phyloP scores from a whole-genome alignment of 2,329 filamentous ascomycete genomes.

The Phaeomoniella chlamydospora region DNA sequence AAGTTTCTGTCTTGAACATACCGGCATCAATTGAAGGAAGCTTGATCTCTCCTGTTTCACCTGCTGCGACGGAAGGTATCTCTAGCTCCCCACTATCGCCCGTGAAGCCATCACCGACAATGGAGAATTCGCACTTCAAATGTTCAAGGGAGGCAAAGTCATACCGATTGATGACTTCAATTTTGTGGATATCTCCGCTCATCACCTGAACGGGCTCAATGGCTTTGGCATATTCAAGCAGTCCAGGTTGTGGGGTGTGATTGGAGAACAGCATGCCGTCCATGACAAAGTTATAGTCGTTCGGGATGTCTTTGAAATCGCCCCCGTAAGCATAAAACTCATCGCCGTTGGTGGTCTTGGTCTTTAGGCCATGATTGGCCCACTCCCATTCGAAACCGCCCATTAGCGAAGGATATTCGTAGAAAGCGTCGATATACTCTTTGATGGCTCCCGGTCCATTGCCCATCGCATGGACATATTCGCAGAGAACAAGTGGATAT shows the following conservation, averaged over 20 bases:
- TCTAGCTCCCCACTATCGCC: constrained; percentile 3
- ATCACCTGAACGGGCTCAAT: constrained; percentile 39
- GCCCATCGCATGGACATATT: constrained; percentile 53
- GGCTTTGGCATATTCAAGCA: constrained; percentile 43
- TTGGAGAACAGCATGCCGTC: constrained; percentile 41
- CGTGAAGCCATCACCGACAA: constrained; percentile 3
- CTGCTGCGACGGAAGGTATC: constrained; percentile 5
- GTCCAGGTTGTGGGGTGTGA: constrained; percentile 41
- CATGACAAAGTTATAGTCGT: constrained; percentile 49
- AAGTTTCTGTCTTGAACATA: constrained; percentile 4
- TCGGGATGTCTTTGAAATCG: constrained; percentile 46
- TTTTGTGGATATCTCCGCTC: constrained; percentile 7
- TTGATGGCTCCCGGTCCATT: constrained; percentile 57
- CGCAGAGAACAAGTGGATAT: constrained; percentile 28
- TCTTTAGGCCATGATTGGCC: constrained; percentile 46
- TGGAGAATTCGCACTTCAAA: constrained; percentile 3
- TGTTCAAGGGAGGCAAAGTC: constrained; percentile 8
- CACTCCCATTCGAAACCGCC: constrained; percentile 57
- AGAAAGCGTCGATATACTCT: constrained; percentile 53
- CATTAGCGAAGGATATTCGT: constrained; percentile 44
- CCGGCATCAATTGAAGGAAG: constrained; percentile 4
- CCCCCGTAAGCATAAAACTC: constrained; percentile 46
- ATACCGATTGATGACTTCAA: constrained; percentile 6
- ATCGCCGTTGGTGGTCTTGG: constrained; percentile 22
- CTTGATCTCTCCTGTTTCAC: constrained; percentile 13